A percentile compares a stretch with the other conserved stretches of the same genome.
These are phyloP conservation scores for Botrytis aclada DNA, from an alignment of 2,329 filamentous ascomycete genomes.

Conservation along the genomic window DNA sequence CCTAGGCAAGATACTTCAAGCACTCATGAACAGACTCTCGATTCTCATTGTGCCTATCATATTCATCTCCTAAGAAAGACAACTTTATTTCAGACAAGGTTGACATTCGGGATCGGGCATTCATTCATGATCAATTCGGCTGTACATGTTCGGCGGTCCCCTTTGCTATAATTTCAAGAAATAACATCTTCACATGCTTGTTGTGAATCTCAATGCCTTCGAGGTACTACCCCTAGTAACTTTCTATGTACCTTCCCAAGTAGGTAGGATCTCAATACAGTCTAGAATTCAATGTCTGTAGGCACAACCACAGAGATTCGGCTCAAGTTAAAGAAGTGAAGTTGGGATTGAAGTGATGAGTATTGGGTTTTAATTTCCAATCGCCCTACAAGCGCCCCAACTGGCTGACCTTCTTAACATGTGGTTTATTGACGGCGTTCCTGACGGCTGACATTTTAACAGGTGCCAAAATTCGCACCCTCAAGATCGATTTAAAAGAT, in stretches of 20 bases:
- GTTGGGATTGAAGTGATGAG: not conserved
- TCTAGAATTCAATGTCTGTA: not conserved
- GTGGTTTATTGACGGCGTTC: not conserved
- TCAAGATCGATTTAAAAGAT: not conserved
- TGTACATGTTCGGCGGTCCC: not conserved
- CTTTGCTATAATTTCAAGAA: not conserved
- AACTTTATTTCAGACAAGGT: not conserved
- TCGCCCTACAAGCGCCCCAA: not conserved
- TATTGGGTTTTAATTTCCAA: not conserved
- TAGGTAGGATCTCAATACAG: not conserved
- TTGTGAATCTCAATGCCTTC: not conserved
- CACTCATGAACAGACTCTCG: not conserved
- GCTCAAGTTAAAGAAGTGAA: not conserved
- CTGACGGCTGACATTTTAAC: not conserved
- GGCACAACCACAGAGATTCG: not conserved
- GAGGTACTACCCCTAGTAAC: not conserved
- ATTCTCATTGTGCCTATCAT: not conserved
- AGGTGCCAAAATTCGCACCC: not conserved
- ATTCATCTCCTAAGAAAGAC: not conserved
- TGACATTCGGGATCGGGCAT: not conserved
- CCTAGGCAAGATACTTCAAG: not conserved
- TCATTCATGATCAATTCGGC: not conserved
- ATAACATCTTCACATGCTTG: constrained; percentile 2
- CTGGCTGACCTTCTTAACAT: not conserved
- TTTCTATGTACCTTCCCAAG: constrained; percentile 2